These are phyloP conservation scores for Diaporthe longicolla DNA, from an alignment of 2,329 filamentous ascomycete species.

Conservation along the genomic window DNA sequence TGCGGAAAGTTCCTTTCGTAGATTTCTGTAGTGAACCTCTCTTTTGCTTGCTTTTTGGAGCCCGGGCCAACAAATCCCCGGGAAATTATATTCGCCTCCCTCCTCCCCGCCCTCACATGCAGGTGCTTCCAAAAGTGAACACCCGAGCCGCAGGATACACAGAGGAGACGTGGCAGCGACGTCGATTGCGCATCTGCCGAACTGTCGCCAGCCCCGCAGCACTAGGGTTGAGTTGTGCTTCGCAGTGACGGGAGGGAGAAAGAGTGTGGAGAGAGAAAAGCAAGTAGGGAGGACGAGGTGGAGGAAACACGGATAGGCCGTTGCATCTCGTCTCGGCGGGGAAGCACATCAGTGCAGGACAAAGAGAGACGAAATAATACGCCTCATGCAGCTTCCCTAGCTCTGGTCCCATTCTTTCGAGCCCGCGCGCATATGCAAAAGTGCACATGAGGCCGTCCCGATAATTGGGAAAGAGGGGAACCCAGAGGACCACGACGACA, in stretches of 20 bases:
- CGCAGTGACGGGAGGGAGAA: slow-evolving; percentile 10
- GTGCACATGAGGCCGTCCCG: slow-evolving; percentile 29
- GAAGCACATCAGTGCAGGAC: not conserved
- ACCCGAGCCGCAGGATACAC: slow-evolving; percentile 40
- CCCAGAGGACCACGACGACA: not conserved
- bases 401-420: not conserved
- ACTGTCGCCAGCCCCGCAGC: slow-evolving; percentile 35
- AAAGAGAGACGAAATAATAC: not conserved
- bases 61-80: not conserved
- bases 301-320: slow-evolving; percentile 20
- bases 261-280: not conserved
- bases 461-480: not conserved
- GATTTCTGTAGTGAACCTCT: slow-evolving; percentile 8
- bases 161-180: slow-evolving; percentile 38
- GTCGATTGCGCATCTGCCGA: slow-evolving; percentile 36
- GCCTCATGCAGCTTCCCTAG: slow-evolving; percentile 27
- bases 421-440: slow-evolving; percentile 25
- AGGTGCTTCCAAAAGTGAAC: slow-evolving; percentile 11
- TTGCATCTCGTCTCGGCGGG: not conserved
- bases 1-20: slow-evolving; percentile 11
- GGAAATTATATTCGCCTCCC: slow-evolving; percentile 8
- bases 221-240: slow-evolving; percentile 26
- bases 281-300: not conserved
- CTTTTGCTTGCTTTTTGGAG: not conserved
- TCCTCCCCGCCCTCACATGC: not conserved